Evolutionary conservation across 805 yeast species (phyloP).

Genomic region (Ogataea nonfermentans): DNA sequence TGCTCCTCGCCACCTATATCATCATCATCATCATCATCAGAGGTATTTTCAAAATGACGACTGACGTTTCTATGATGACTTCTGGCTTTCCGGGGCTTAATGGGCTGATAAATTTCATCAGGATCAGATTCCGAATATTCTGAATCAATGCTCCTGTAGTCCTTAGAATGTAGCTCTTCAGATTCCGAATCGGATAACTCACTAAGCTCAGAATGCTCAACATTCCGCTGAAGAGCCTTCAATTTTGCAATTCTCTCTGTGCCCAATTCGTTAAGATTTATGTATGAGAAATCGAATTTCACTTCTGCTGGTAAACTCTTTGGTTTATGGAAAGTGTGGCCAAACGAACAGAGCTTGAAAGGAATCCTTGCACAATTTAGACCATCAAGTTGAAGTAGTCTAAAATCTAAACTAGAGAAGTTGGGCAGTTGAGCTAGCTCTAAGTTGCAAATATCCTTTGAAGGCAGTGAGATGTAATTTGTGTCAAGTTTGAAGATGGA

Average conservation of each 20-base stretch:
- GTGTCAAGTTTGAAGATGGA: slow-evolving; percentile 8
- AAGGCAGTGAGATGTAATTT: slow-evolving; percentile 8
- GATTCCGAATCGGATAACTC: slow-evolving; percentile 13
- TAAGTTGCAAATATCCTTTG: slow-evolving; percentile 1
- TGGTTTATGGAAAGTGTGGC: slow-evolving; percentile 24
- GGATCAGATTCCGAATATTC: slow-evolving; percentile 6
- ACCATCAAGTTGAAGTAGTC: slow-evolving; percentile 6
- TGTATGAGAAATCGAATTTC: slow-evolving; percentile 12
- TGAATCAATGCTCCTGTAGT: neutral
- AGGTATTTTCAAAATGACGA: too few species aligned
- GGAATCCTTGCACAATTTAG: neutral
- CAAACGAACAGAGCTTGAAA: slow-evolving; percentile 14
- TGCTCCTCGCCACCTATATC: slow-evolving; percentile 7
- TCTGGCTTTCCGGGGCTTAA: neutral
- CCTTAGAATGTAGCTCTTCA: slow-evolving; percentile 1
- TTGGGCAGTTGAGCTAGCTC: slow-evolving; percentile 20
- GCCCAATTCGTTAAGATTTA: slow-evolving; percentile 17
- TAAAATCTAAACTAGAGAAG: slow-evolving; percentile 13
- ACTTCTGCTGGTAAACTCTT: slow-evolving; percentile 6
- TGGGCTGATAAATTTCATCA: slow-evolving; percentile 3
- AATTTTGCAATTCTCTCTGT: neutral
- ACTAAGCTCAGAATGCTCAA: neutral
- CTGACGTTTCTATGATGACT: neutral
- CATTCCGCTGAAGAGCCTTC: neutral
- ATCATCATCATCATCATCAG: neutral